These are phyloP conservation scores for Hypoxylon sp. DNA, from an alignment of 2,329 filamentous ascomycete species.

Conservation along the genomic window DNA sequence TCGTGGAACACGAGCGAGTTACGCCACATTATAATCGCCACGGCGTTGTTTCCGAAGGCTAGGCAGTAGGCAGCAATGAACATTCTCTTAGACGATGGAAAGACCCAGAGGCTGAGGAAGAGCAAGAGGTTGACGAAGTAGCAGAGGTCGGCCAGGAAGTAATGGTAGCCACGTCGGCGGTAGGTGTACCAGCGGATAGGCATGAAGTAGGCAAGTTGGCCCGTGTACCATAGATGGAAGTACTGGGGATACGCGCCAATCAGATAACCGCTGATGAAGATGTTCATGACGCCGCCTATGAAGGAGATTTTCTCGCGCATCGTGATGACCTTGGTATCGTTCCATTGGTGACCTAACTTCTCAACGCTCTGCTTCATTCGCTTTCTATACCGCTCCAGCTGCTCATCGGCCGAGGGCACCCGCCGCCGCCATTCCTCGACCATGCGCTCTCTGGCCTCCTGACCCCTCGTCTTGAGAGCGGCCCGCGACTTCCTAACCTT, in stretches of 20 bases:
- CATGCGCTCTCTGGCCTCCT: conserved; percentile 86
- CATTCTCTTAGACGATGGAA: conserved; percentile 88
- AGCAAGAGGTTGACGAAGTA: conserved; percentile 96
- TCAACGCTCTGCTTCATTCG: conserved; percentile 92
- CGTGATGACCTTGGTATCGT: conserved; percentile 88
- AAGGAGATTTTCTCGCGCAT: conserved; percentile 94
- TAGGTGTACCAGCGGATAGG: conserved; percentile 94
- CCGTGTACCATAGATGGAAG: conserved; percentile 94
- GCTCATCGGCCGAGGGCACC: conserved; percentile 88
- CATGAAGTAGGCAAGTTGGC: conserved; percentile 93
- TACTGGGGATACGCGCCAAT: conserved; percentile 86
- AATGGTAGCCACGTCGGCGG: conserved; percentile 91
- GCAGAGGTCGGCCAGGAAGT: conserved; percentile 96
- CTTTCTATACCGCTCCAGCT: conserved; percentile 88
- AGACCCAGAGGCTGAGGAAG: conserved; percentile 86
- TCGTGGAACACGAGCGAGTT: conserved; percentile 99
- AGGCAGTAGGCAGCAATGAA: conserved; percentile 94
- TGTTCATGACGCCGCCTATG: conserved; percentile 95
- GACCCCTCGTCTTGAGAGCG: conserved; percentile 79
- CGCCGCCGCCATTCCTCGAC: conserved; percentile 93
- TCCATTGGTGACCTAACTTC: conserved; percentile 85
- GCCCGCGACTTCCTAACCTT: conserved; percentile 87
- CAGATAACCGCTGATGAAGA: conserved; percentile 95
- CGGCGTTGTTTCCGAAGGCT: conserved; percentile 94
- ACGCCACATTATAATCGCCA: conserved; percentile 98